phyloP scores from a whole-genome alignment of 495 filamentous ascomycete species.

The Annulohypoxylon maeteangense region DNA sequence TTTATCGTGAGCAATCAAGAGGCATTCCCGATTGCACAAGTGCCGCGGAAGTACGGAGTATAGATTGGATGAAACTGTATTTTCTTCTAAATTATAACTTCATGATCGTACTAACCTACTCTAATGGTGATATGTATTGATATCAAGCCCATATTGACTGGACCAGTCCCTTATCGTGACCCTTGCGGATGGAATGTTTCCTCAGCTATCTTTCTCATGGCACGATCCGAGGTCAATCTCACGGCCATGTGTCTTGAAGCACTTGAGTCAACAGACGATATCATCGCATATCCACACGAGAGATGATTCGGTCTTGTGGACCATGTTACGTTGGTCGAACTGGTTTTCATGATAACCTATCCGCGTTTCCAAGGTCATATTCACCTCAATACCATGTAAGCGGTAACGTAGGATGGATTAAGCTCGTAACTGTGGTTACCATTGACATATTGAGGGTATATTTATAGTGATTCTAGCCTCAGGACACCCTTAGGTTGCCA shows the following conservation, averaged over 20 bases:
- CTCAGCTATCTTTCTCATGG: neutral
- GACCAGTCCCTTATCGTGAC: neutral
- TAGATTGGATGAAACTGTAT: no score
- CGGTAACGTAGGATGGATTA: constrained; percentile 12
- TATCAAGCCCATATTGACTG: neutral
- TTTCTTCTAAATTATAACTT: neutral
- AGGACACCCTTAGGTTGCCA: neutral
- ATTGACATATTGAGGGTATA: neutral
- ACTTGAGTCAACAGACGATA: neutral
- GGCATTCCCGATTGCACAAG: no score
- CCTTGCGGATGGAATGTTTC: neutral
- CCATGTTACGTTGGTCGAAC: neutral
- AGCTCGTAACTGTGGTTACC: neutral
- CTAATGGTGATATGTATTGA: neutral
- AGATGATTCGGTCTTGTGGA: neutral
- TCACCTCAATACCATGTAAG: neutral
- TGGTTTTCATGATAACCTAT: neutral
- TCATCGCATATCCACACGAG: neutral
- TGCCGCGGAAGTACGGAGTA: no score
- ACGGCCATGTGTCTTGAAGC: neutral
- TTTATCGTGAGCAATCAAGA: neutral
- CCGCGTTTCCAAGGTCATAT: neutral
- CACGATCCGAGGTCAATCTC: neutral
- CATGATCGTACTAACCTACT: neutral
- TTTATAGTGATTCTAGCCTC: neutral